A percentile compares a stretch with the other conserved stretches of the same genome.
phyloP scores from a whole-genome alignment of 768 basidiomycete species.

The Phaeolepiota aurea region DNA sequence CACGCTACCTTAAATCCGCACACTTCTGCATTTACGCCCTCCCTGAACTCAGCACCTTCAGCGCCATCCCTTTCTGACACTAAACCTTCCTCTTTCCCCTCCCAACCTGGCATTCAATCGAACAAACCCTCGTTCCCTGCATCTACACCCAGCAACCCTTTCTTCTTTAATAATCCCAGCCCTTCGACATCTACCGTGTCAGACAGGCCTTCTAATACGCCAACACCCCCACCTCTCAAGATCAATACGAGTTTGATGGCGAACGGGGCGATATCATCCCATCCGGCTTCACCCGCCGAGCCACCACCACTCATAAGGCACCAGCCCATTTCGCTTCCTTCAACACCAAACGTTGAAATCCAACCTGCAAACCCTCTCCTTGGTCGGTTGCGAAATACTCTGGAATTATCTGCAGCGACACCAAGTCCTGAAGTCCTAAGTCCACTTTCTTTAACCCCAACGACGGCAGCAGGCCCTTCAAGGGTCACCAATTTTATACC shows the following conservation, averaged over 20 bases:
- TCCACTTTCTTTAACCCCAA: slow-evolving; percentile 30
- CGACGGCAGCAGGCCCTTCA: slow-evolving; percentile 17
- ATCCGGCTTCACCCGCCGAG: slow-evolving; percentile 18
- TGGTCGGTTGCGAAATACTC: slow-evolving; percentile 15
- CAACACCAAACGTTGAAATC: slow-evolving; percentile 18
- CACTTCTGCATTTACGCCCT: not conserved
- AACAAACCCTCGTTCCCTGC: not conserved
- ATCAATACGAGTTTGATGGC: slow-evolving; percentile 20
- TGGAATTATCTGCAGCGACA: slow-evolving; percentile 9
- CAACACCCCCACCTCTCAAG: slow-evolving; percentile 21
- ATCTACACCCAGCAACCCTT: not conserved
- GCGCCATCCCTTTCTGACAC: not conserved
- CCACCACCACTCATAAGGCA: slow-evolving; percentile 31
- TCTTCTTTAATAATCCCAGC: slow-evolving; percentile 3
- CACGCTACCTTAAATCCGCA: not conserved
- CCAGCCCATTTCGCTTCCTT: slow-evolving; percentile 38
- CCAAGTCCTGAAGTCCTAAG: slow-evolving; percentile 26
- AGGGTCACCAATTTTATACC: slow-evolving; percentile 18
- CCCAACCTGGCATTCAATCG: not conserved
- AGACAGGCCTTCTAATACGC: slow-evolving; percentile 2
- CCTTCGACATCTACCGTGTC: slow-evolving; percentile 1
- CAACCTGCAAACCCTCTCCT: slow-evolving; percentile 20
- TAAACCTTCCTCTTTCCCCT: slow-evolving; percentile 10
- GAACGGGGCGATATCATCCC: slow-evolving; percentile 1
- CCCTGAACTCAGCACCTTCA: not conserved